Evolutionary conservation across 2,329 filamentous ascomycete species (phyloP).

Genomic region (Verruconis gallopava): DNA sequence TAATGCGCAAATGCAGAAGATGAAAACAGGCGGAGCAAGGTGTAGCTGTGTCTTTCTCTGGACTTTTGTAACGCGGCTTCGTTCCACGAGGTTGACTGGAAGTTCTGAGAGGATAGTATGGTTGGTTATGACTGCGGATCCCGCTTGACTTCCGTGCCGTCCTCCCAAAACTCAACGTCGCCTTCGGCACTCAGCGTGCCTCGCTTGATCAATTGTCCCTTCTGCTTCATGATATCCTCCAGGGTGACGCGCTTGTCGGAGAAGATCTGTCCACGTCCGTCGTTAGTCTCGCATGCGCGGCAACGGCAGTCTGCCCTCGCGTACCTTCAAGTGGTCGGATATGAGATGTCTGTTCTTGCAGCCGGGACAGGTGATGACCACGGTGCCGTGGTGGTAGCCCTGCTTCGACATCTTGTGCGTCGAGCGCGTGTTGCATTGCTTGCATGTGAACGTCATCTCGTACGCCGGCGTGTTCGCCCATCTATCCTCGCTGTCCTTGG

Average conservation of each 20-base stretch:
- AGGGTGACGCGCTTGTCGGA: conserved; percentile 56
- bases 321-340: conserved; percentile 66
- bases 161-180: conserved; percentile 83
- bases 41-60: no score
- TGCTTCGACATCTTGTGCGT: conserved; percentile 82
- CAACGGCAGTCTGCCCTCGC: conserved; percentile 5
- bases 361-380: conserved; percentile 74
- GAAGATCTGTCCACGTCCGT: conserved; percentile 46
- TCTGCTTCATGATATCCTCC: conserved; percentile 64
- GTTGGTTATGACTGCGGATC: no score
- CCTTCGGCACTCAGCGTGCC: conserved; percentile 61
- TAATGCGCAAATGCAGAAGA: no score
- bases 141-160: conserved; percentile 1
- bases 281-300: neutral
- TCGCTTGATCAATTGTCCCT: conserved; percentile 60
- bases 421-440: conserved; percentile 68
- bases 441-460: conserved; percentile 84
- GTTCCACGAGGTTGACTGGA: no score
- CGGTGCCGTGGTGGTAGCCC: conserved; percentile 82
- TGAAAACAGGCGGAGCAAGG: no score
- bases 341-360: conserved; percentile 88
- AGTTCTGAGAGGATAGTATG: no score
- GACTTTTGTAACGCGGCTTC: no score
- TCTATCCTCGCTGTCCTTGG: neutral
- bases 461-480: conserved; percentile 49